Conservation (phyloP, 805 yeast genomes). For the Hemisphaericaspora nanyangensis region DNA sequence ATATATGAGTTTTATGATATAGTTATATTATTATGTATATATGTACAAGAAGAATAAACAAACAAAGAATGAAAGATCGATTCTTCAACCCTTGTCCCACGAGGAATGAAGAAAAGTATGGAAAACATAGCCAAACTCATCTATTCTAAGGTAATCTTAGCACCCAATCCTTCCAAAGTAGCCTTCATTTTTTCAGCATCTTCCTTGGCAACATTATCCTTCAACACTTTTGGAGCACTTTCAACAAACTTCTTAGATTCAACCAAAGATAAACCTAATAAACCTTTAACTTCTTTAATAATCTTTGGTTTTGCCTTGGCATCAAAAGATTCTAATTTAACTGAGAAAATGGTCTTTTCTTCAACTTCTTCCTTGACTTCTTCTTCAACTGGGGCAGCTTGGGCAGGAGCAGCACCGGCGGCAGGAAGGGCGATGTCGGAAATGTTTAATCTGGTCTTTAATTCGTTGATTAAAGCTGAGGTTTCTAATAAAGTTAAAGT, state of each 20-base stretch:
- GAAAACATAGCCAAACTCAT: too few species aligned
- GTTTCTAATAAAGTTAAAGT: conserved; percentile 91
- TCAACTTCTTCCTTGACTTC: conserved; percentile 74
- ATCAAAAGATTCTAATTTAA: conserved; percentile 91
- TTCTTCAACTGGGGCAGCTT: conserved; percentile 37
- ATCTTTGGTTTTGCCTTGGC: conserved; percentile 95
- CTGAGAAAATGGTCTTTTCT: conserved; percentile 88
- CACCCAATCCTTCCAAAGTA: conserved; percentile 91
- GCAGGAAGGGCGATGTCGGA: conserved; percentile 55
- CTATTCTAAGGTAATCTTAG: conserved; percentile 85
- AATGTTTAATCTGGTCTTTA: conserved; percentile 79
- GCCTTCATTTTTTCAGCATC: conserved; percentile 96
- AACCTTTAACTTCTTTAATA: conserved; percentile 91
- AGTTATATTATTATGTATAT: conserved; percentile 3
- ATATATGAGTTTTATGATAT: neutral
- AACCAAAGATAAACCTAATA: conserved; percentile 88
- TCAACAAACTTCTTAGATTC: conserved; percentile 98
- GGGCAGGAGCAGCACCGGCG: conserved; percentile 4
- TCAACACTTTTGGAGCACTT: conserved; percentile 92
- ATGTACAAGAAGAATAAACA: conserved; percentile 11
- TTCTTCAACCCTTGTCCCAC: too few species aligned
- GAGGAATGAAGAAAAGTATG: too few species aligned
- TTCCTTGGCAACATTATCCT: conserved; percentile 94
- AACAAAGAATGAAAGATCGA: neutral
- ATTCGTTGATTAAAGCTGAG: conserved; percentile 75